phyloP scores from a whole-genome alignment of 108 stramenopile species.

The Cyclotella sp. region DNA sequence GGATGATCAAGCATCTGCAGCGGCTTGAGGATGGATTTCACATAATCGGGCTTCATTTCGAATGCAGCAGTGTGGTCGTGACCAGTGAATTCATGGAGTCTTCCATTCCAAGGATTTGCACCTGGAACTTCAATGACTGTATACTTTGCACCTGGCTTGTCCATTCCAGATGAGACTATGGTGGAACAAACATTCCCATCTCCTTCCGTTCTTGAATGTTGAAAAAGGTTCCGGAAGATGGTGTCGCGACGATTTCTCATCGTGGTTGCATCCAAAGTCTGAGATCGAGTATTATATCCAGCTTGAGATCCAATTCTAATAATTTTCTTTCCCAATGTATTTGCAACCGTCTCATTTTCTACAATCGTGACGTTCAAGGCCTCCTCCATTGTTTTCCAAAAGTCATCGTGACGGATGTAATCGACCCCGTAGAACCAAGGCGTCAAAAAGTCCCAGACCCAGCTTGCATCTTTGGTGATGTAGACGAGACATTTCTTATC shows the following conservation, averaged over 20 bases:
- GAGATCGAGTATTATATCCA: not conserved
- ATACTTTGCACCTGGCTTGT: not conserved
- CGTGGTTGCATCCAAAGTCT: not conserved
- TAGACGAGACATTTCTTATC: not conserved
- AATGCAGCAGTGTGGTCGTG: slow-evolving; percentile 7
- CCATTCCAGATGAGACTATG: not conserved
- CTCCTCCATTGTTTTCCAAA: slow-evolving; percentile 5
- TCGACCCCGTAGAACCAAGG: not conserved
- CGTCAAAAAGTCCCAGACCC: slow-evolving; percentile 3
- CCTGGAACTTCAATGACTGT: slow-evolving; percentile 6
- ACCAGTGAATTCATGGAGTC: not conserved
- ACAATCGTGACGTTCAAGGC: not conserved
- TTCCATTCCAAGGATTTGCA: not conserved
- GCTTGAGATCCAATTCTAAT: not conserved
- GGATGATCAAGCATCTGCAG: slow-evolving; percentile 27
- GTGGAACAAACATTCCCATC: no score
- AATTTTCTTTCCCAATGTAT: not conserved
- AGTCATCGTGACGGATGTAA: not conserved
- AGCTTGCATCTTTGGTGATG: slow-evolving; percentile 4
- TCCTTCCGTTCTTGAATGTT: not conserved
- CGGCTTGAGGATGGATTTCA: slow-evolving; percentile 27
- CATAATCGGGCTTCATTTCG: slow-evolving; percentile 41
- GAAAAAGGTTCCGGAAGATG: slow-evolving; percentile 6
- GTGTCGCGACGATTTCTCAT: slow-evolving; percentile 7
- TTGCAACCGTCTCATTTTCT: not conserved